Evolutionary conservation across 768 basidiomycete genomes (phyloP), one percentile per base, ranked within the genome.

Genomic region (Termitomyces bulborhizus): DNA sequence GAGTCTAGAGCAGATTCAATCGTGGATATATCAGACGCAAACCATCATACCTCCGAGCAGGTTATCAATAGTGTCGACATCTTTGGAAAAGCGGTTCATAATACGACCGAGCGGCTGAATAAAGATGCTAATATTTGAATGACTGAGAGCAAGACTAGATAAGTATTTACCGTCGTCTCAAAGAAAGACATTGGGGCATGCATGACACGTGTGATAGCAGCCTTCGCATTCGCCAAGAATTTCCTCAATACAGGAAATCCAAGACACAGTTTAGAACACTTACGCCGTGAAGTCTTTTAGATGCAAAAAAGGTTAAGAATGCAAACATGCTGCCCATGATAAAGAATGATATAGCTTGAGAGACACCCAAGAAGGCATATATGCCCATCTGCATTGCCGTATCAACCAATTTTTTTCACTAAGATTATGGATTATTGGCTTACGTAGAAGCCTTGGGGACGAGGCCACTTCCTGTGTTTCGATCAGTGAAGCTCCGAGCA

Each of bases 101-200:
- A 97, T 90, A 11, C 91, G 83, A 15, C 93, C 93, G 21, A 90
- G 76, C 6, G 90, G 90, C 77, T 85, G 61, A 3, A 41, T 13
- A 13, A 46, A 39, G 11, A 32, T 18, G 3, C 45, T 29, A 11
- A 24, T 11, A 3, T 27, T 21, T 27, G 6, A 5, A 5, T 42
- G 26, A 37, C 15, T 9, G 13, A 11, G 13, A 21, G 21, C 8
- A 12, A 21, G 26, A 52, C 7, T 2, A 39, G 1, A 32, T n/a
- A 11, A 15, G 43, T 36, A 63, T 75, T 62, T 63, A 85, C 84
- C 5, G 88, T 90, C 1, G 86, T 93, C 65, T 95, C 93, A 65
- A 93, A 95, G 73, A 93, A 94, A 6, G 83, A 84, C 86, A 91
- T 93, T 0, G 92, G 92, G 0, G 91, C 90, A 65, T 85, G 81